Conservation (phyloP, 1,284 basidiomycete species). For the Trichosporon asahii region DNA sequence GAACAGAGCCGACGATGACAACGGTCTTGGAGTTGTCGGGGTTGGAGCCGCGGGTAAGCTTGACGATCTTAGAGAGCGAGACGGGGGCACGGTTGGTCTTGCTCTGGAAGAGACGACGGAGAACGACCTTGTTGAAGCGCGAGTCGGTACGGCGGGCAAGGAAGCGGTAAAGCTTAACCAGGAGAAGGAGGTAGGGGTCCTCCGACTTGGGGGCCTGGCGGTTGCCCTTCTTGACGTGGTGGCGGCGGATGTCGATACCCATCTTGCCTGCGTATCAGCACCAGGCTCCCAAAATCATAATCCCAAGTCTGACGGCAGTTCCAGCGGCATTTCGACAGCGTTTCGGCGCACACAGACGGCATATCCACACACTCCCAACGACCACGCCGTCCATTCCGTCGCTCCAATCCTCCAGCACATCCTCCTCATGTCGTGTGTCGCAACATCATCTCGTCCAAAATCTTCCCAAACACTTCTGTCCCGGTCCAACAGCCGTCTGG, state of each 20-base stretch:
- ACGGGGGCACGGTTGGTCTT: constrained; percentile 92
- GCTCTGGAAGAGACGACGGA: constrained; percentile 94
- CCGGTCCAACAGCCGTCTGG: background rate
- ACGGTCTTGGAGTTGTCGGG: constrained; percentile 74
- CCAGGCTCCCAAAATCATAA: background rate
- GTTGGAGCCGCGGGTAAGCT: constrained; percentile 68
- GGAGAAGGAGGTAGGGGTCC: constrained; percentile 96
- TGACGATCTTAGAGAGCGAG: constrained; percentile 84
- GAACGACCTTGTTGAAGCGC: constrained; percentile 95
- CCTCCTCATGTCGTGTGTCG: background rate
- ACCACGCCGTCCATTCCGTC: background rate
- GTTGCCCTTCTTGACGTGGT: constrained; percentile 98
- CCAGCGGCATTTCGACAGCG: constrained; percentile 1
- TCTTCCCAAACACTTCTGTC: background rate
- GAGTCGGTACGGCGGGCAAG: constrained; percentile 95
- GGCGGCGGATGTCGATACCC: constrained; percentile 97
- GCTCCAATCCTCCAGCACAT: background rate
- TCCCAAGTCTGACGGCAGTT: background rate
- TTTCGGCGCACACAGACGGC: background rate
- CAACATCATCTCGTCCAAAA: background rate
- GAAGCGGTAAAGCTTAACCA: constrained; percentile 99
- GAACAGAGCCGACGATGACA: constrained; percentile 87
- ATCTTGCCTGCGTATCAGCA: constrained; percentile 36
- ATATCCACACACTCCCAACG: background rate
- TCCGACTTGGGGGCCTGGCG: constrained; percentile 95